These are phyloP conservation scores for Lentinula aciculospora DNA, from an alignment of 768 basidiomycete genomes.

Conservation along the genomic window DNA sequence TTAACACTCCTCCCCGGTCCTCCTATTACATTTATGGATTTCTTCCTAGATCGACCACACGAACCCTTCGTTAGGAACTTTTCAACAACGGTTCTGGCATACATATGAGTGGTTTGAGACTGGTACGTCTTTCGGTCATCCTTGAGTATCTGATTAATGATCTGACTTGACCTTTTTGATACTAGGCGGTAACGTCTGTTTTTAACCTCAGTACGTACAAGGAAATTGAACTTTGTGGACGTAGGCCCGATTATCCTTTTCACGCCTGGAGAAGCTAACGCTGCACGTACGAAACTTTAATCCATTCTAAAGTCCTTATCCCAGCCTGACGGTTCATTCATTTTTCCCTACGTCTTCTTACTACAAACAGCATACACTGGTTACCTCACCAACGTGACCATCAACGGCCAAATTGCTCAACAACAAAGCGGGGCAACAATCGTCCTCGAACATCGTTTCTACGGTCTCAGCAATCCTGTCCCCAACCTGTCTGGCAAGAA, in stretches of 20 bases:
- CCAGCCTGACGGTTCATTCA: not conserved
- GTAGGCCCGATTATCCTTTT: constrained; percentile 32
- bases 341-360: constrained; percentile 7
- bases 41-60: constrained; percentile 36
- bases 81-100: constrained; percentile 46
- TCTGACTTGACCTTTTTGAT: not conserved
- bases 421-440: constrained; percentile 36
- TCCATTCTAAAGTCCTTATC: not conserved
- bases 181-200: too few species aligned
- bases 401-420: constrained; percentile 38
- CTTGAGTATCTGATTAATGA: not conserved
- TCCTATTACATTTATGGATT: not conserved
- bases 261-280: constrained; percentile 24
- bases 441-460: constrained; percentile 47
- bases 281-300: constrained; percentile 18
- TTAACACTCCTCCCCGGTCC: not conserved
- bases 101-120: constrained; percentile 38
- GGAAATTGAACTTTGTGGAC: not conserved
- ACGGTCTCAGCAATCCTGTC: constrained; percentile 42
- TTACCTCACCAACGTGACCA: constrained; percentile 39
- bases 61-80: constrained; percentile 40
- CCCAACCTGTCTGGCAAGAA: constrained; percentile 33
- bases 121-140: constrained; percentile 10
- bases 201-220: too few species aligned
- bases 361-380: constrained; percentile 16